Evolutionary conservation across 345 rosid species (phyloP), one percentile per base, ranked within the genome.

Genomic region (Gossypium herbaceum): DNA sequence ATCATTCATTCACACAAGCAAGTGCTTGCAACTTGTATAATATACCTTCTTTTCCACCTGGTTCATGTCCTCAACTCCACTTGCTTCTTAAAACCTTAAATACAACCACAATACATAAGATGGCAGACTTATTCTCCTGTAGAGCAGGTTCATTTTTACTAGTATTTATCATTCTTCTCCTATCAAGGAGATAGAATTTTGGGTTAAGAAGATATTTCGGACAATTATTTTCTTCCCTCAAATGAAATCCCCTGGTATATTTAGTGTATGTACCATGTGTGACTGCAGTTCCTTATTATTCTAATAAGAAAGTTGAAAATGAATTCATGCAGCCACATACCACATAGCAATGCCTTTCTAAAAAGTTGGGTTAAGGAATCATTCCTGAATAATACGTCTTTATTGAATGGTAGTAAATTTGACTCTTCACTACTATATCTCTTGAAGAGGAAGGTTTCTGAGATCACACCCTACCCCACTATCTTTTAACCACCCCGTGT

Each of bases 141-240:
- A 66, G 55, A 47, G n/a, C 0, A 13, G 20, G 24, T 34, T 3
- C 48, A 24, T 3, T 67, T n/a, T 7, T 67, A 12, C 34, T 20
- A 6, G 29, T 71, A 39, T 71, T 71, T 41, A 56, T 70, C 41
- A 50, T 27, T 69, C 59, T 51, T 51, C 73, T 70, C 20, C 44
- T 48, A 48, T 48, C 9, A 50, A 9, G 50, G 5, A 68, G 43
- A 9, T 68, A 15, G 7, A 47, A 1, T 68, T 7, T 13, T 47
- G 39, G 43, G 44, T 51, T 27, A 9, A 51, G 27, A 16, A 10
- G 16, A 25, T 9, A 12, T 51, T 70, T 29, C 4, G 20, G 13
- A 51, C 12, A 6, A 27, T 70, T 68, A 50, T 50, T 68, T 68
- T 68, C 58, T 27, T 50, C 3, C 44, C 59, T 7, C 13, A 12